Percentiles rank a stretch among this genome's conserved stretches.
Conservation (phyloP, 1,284 basidiomycete genomes). For the Irpex sp. region DNA sequence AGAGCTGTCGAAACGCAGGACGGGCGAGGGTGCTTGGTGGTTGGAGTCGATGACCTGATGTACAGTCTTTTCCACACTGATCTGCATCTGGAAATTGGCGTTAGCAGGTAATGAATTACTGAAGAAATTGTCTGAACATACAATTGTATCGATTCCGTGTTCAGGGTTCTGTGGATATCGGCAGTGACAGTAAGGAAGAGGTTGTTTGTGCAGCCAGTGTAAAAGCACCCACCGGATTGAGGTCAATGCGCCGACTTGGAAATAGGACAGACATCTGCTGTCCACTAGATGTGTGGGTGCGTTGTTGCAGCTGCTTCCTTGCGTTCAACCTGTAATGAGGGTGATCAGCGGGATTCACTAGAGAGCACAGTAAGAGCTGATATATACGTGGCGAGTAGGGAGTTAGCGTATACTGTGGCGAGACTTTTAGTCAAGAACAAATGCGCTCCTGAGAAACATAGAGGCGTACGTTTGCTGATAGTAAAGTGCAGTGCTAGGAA, state of each 20-base stretch:
- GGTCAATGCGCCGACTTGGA: conserved; percentile 17
- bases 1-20: background rate
- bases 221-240: background rate
- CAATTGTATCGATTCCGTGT: conserved; percentile 10
- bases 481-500: conserved; percentile 50
- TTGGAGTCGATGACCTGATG: conserved; percentile 20
- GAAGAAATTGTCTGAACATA: conserved; percentile 1
- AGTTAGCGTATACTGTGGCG: conserved; percentile 37
- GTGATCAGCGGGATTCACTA: background rate
- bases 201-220: background rate
- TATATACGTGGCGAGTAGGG: conserved; percentile 37
- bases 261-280: conserved; percentile 29
- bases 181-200: background rate
- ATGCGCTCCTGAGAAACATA: background rate
- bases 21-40: background rate
- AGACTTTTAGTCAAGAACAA: background rate
- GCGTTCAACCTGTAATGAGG: conserved; percentile 24
- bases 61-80: conserved; percentile 31
- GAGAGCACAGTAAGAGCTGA: background rate
- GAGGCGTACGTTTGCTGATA: conserved; percentile 40
- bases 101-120: background rate
- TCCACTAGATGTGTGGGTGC: conserved; percentile 23
- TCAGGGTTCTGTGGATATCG: conserved; percentile 10
- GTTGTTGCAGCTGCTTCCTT: conserved; percentile 24
- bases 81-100: conserved; percentile 21